phyloP scores from a whole-genome alignment of 108 stramenopile genomes.

The Skeletonema grethae region DNA sequence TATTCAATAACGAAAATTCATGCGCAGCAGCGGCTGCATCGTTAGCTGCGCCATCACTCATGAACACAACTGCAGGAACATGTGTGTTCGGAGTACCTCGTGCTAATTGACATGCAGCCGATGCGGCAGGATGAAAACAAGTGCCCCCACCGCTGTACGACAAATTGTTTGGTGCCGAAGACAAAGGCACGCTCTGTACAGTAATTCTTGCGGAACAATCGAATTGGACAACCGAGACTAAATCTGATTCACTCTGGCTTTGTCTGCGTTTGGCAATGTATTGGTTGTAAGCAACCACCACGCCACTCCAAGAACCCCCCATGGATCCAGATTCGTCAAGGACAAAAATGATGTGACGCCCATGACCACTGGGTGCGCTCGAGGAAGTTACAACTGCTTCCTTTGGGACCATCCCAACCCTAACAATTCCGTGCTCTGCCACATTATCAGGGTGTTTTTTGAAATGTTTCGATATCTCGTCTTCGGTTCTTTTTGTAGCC shows the following conservation, averaged over 20 bases:
- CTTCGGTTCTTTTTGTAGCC: slow-evolving; percentile 52
- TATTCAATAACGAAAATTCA: slow-evolving; percentile 46
- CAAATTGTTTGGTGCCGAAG: slow-evolving; percentile 32
- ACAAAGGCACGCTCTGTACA: slow-evolving; percentile 18
- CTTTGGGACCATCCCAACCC: slow-evolving; percentile 53
- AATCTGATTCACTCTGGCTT: slow-evolving; percentile 53
- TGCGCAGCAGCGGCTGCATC: slow-evolving; percentile 51
- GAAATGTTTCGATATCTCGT: slow-evolving; percentile 34
- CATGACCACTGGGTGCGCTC: neutral
- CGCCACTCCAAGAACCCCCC: slow-evolving; percentile 49
- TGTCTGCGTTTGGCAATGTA: slow-evolving; percentile 45
- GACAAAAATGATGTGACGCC: slow-evolving; percentile 63
- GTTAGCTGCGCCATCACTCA: slow-evolving; percentile 60
- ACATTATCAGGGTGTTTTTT: slow-evolving; percentile 45
- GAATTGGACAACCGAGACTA: slow-evolving; percentile 67
- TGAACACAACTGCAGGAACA: slow-evolving; percentile 57
- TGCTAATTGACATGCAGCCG: slow-evolving; percentile 33
- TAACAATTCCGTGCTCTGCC: slow-evolving; percentile 30
- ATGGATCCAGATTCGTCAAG: slow-evolving; percentile 67
- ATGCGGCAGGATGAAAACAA: slow-evolving; percentile 53
- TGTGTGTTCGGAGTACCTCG: slow-evolving; percentile 42
- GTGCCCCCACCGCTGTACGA: slow-evolving; percentile 42
- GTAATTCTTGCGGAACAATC: slow-evolving; percentile 29
- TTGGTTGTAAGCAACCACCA: slow-evolving; percentile 53
- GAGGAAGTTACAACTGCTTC: slow-evolving; percentile 1